phyloP scores from a whole-genome alignment of 2,329 filamentous ascomycete genomes.

The Pseudogymnoascus sp. region DNA sequence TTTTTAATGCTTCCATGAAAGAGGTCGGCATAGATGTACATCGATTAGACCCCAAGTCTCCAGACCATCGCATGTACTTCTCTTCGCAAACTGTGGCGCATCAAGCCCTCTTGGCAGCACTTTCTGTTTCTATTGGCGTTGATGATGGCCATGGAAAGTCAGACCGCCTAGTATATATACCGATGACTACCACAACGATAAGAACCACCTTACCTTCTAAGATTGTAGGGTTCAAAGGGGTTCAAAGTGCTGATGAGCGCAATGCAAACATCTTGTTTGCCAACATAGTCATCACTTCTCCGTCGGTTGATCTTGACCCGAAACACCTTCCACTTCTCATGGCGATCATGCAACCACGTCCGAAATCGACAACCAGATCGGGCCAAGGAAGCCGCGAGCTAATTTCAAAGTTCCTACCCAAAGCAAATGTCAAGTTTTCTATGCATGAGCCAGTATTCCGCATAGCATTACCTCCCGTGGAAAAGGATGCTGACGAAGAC shows the following conservation, averaged over 20 bases:
- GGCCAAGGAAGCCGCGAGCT: slow-evolving; percentile 53
- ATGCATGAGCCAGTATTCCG: slow-evolving; percentile 93
- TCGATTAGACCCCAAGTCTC: slow-evolving; percentile 82
- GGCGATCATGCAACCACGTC: slow-evolving; percentile 59
- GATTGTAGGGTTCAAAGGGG: slow-evolving; percentile 71
- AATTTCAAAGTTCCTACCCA: slow-evolving; percentile 85
- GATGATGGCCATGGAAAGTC: slow-evolving; percentile 83
- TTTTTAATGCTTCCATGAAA: slow-evolving; percentile 87
- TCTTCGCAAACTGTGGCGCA: slow-evolving; percentile 87
- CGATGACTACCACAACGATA: slow-evolving; percentile 93
- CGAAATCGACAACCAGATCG: slow-evolving; percentile 35
- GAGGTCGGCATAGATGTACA: slow-evolving; percentile 91
- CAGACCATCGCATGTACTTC: slow-evolving; percentile 98
- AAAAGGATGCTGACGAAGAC: slow-evolving; percentile 55
- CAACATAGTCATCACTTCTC: slow-evolving; percentile 92
- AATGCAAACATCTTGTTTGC: slow-evolving; percentile 96
- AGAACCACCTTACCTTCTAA: slow-evolving; percentile 93
- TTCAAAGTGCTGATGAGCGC: slow-evolving; percentile 68
- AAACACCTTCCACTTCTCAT: slow-evolving; percentile 82
- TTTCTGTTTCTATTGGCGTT: slow-evolving; percentile 85
- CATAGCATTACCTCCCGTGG: slow-evolving; percentile 76
- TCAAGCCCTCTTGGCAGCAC: slow-evolving; percentile 82
- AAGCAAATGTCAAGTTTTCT: slow-evolving; percentile 89
- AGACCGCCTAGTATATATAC: slow-evolving; percentile 83
- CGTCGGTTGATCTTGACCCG: slow-evolving; percentile 86